Evolutionary conservation across 257 asterid species (phyloP).

Genomic region (Euphrasia confusa): DNA sequence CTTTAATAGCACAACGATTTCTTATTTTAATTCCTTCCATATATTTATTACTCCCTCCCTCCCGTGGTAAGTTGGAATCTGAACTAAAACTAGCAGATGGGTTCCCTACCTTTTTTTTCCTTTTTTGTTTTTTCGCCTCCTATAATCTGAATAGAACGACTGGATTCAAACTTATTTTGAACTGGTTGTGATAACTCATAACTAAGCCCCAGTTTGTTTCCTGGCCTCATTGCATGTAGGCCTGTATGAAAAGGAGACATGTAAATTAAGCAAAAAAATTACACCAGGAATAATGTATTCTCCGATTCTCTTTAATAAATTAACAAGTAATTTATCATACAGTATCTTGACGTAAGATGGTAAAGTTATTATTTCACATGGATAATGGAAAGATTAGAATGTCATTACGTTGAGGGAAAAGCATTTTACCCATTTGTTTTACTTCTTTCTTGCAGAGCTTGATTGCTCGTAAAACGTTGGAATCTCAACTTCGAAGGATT

Average conservation of each 20-base stretch:
- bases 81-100: not conserved
- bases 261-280: too few relatives aligned
- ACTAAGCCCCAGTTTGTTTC: not conserved
- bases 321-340: too few relatives aligned
- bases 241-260: too few relatives aligned
- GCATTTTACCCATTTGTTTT: not conserved
- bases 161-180: not conserved
- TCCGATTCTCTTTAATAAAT: too few relatives aligned
- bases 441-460: conserved; percentile 55
- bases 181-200: not conserved
- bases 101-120: not conserved
- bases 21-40: too few relatives aligned
- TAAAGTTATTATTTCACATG: not conserved
- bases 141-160: not conserved
- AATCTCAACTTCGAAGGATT: conserved; percentile 84
- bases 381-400: conserved; percentile 9
- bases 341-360: conserved; percentile 5
- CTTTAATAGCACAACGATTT: too few relatives aligned
- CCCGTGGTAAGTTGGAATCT: too few relatives aligned
- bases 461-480: conserved; percentile 89
- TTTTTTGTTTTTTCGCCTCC: too few relatives aligned
- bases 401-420: not conserved
- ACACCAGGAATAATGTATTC: too few relatives aligned
- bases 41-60: too few relatives aligned
- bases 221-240: not conserved